Conservation (phyloP, 2,329 filamentous ascomycete species). For the Tolypocladium amazonense region DNA sequence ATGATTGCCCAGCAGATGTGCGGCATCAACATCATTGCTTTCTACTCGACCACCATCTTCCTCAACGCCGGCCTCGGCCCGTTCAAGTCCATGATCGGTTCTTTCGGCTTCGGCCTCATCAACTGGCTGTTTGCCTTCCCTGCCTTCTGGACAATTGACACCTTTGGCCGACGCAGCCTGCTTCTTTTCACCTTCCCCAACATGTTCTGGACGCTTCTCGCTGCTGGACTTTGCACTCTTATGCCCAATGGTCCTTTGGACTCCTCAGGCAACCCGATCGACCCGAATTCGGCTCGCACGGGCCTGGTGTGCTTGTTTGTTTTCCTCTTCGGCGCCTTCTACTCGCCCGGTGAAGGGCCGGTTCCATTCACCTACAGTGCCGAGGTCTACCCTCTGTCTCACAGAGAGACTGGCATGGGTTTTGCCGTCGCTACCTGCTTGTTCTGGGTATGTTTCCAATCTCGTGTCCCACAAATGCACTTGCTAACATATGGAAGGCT, state of each 20-base stretch:
- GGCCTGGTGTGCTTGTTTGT: slow-evolving; percentile 50
- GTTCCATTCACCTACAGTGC: slow-evolving; percentile 53
- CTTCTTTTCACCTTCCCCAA: slow-evolving; percentile 57
- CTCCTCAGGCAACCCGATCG: slow-evolving; percentile 15
- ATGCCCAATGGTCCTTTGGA: slow-evolving; percentile 9
- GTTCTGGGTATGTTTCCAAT: slow-evolving; percentile 27
- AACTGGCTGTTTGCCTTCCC: slow-evolving; percentile 59
- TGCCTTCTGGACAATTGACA: slow-evolving; percentile 57
- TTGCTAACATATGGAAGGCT: slow-evolving; percentile 13
- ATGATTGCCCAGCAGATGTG: slow-evolving; percentile 73
- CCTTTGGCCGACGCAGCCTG: slow-evolving; percentile 50
- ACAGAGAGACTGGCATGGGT: slow-evolving; percentile 54
- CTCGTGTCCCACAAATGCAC: not conserved
- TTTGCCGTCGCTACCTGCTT: slow-evolving; percentile 52
- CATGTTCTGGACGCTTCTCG: slow-evolving; percentile 48
- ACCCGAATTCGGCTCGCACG: slow-evolving; percentile 26
- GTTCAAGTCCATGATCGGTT: slow-evolving; percentile 40
- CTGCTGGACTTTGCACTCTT: slow-evolving; percentile 26
- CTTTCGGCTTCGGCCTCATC: slow-evolving; percentile 40
- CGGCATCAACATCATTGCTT: slow-evolving; percentile 59
- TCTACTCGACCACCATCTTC: slow-evolving; percentile 59
- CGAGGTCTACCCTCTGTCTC: slow-evolving; percentile 53
- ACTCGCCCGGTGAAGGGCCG: slow-evolving; percentile 53
- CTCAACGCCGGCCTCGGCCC: slow-evolving; percentile 42
- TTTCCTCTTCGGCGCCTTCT: slow-evolving; percentile 55